Base-by-base conservation (phyloP, 106 monocot species). In the Apostasia ramifera region DNA sequence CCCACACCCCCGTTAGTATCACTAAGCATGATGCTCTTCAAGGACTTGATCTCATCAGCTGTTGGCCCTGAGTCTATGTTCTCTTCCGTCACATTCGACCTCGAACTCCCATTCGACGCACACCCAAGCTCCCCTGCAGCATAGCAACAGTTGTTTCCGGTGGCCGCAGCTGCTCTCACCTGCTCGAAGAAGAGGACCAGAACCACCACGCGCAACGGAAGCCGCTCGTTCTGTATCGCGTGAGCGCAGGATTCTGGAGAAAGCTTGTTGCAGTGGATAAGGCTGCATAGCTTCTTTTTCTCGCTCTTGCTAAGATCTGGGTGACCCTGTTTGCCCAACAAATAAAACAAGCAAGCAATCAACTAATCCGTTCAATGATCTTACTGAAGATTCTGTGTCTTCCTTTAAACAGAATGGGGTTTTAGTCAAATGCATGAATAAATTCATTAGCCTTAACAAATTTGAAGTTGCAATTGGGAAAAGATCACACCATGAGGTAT, bases 121-220 rank as follows among this genome's bases (percentile, higher is more conserved):
- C 81, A 67, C 51, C 61, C 71, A 15, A 7, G n/a, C 73, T 66
- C 77, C 1, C 68, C 47, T 48, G 63, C 74, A 66, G 51, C 55
- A 69, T 57, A 2, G 46, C 77, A 66, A 66, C 9, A 6, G 40
- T 68, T 52, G 71, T 48, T 55, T 6, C 54, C 70, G 8, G 77
- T 42, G 6, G 76, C 68, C 6, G 77, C 75, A 39, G 84, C 66
- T 47, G 81, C 67, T 57, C 90, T 73, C 11, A 80, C 54, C 76
- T 98, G 98, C 83, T 93, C 90, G 3, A 87, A 84, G 79, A 83
- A 90, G 40, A 98, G 89, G 71, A 98, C 75, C 47, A 93, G 98
- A 46, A 98, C 90, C 8, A 93, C 87, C 4, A 85, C 72, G 14
- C 98, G 75, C 44, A 90, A 47, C 0, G 98, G 98, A 15, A 98